Conservation (phyloP, 2,329 filamentous ascomycete genomes). For the Aureobasidium lini region DNA sequence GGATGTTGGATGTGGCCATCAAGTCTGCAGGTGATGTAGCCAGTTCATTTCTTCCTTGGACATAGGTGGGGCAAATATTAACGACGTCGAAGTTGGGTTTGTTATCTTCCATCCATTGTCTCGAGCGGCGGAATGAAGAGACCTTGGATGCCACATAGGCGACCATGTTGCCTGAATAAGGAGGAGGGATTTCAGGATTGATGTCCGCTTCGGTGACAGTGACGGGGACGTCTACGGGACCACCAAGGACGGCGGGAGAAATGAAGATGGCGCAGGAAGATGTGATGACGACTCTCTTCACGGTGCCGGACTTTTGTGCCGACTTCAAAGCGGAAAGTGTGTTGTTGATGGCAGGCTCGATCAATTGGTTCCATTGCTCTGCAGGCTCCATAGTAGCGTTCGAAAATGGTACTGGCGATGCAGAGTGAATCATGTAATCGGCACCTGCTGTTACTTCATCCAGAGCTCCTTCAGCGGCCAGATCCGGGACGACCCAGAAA, state of each 20-base stretch:
- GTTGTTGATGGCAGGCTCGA: constrained; percentile 28
- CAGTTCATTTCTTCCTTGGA: constrained; percentile 26
- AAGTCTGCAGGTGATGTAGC: constrained; percentile 18
- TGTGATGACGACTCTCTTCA: constrained; percentile 40
- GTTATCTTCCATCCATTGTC: constrained; percentile 21
- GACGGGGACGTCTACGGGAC: constrained; percentile 7
- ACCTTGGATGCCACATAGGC: constrained; percentile 26
- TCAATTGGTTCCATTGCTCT: constrained; percentile 11
- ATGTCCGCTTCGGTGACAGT: constrained; percentile 15
- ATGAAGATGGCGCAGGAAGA: constrained; percentile 20
- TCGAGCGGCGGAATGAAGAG: constrained; percentile 18
- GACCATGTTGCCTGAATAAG: constrained; percentile 17
- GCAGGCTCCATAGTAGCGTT: background rate
- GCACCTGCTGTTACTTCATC: constrained; percentile 28
- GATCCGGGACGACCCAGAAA: constrained; percentile 29
- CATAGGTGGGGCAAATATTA: constrained; percentile 24
- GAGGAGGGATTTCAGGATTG: constrained; percentile 15
- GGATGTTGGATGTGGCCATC: constrained; percentile 20
- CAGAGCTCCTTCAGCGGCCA: constrained; percentile 25
- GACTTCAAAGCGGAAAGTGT: constrained; percentile 33
- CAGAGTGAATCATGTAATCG: constrained; percentile 24
- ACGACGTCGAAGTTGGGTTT: constrained; percentile 25
- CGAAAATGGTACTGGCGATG: constrained; percentile 20
- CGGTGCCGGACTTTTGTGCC: constrained; percentile 26
- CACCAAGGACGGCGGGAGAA: constrained; percentile 11